Base-by-base conservation (phyloP, 192 early-diverging fungal species). In the Jimgerdemannia flammicorona region DNA sequence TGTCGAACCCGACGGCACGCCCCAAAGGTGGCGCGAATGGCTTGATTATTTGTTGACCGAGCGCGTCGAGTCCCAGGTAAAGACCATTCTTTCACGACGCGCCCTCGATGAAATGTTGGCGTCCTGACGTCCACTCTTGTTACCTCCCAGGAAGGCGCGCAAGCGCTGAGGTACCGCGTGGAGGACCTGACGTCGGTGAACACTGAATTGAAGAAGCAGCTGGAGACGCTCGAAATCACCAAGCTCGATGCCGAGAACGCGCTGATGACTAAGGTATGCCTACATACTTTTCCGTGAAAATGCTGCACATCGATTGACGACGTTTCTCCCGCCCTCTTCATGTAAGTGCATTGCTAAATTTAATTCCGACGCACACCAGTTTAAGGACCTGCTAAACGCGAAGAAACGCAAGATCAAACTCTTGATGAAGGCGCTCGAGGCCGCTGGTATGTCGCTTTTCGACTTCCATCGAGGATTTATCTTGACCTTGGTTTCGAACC, bases 321-420 rank as follows among this genome's bases (percentile, higher is more conserved):
- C 49, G 49, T 59, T 59, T 59, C 14, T 6, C 6, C 14, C 49
- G 8, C 8, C 6, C 14, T 10, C 49, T 59, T 59, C 14, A 59
- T 59, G 14, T 59, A 59, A 59, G 6, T 59, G 6, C 49, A 29
- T 59, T 18, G 18, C 59, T 43, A 3, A 17, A 4, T 73, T 64
- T 20, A n/a, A 20, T 3, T 40, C 44, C 63, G 44, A 19, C 3
- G 2, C 8, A 11, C 43, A 40, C 29, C 59, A 73, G 72, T 73
- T 73, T 40, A 73, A 73, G 40, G 19, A 67, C 40, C 40, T 73
- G 29, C 72, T 73, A 9, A 73, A 73, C 39, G 72, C 72, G 4
- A 73, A 73, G 64, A 73, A 73, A 65, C 72, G 72, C 39, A 73
- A 73, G 14, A 73, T 73, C 10, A 73, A 73, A 18, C 42, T 67